Percentiles rank a stretch among this genome's conserved stretches.
phyloP scores from a whole-genome alignment of 2,329 filamentous ascomycete genomes.

The Aspergillus sp. region DNA sequence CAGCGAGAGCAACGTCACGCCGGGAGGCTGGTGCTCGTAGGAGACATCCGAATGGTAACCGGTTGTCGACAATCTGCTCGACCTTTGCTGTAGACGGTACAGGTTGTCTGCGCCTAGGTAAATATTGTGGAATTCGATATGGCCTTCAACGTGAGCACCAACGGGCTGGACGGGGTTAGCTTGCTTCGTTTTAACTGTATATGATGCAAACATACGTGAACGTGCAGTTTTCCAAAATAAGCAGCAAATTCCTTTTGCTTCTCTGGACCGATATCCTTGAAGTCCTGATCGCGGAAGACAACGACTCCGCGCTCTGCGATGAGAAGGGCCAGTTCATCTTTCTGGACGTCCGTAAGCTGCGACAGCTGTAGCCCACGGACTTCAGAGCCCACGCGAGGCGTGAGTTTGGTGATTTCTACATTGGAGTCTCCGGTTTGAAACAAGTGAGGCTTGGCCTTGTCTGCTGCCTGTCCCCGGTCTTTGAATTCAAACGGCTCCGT shows the following conservation, averaged over 20 bases:
- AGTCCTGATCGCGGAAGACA: constrained; percentile 57
- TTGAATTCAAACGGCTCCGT: constrained; percentile 17
- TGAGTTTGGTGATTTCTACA: constrained; percentile 13
- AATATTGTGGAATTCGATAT: constrained; percentile 6
- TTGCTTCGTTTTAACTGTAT: neutral
- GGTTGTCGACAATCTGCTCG: neutral
- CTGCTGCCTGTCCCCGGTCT: constrained; percentile 40
- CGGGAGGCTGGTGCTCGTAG: constrained; percentile 31
- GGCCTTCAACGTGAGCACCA: constrained; percentile 14
- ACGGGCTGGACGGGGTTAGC: neutral
- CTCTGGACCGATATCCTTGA: constrained; percentile 41
- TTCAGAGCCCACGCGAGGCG: constrained; percentile 48
- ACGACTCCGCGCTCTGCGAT: constrained; percentile 63
- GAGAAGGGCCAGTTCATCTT: constrained; percentile 59
- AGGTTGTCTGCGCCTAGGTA: constrained; percentile 12
- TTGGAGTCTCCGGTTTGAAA: constrained; percentile 1
- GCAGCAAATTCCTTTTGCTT: constrained; percentile 35
- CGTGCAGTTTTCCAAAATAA: constrained; percentile 29
- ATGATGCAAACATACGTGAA: constrained; percentile 13
- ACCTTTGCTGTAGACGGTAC: neutral
- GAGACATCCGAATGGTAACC: constrained; percentile 27
- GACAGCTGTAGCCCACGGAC: constrained; percentile 51
- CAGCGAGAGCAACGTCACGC: constrained; percentile 28
- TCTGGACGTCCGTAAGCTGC: constrained; percentile 48
- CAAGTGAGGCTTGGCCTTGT: constrained; percentile 35